Base-by-base conservation (phyloP, 345 rosid genomes). In the Heritiera fomes region DNA sequence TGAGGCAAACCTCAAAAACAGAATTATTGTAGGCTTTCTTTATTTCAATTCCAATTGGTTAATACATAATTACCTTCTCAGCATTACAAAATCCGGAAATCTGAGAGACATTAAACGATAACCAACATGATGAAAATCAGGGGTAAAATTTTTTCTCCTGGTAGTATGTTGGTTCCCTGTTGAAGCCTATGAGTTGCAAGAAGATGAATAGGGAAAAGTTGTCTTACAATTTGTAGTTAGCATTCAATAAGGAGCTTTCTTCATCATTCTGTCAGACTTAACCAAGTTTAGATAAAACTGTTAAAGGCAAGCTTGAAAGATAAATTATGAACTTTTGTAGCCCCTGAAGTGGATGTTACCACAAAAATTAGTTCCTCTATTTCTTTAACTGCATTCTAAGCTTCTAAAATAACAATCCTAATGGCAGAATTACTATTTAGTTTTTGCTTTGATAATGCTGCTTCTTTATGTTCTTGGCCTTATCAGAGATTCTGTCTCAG, bases 261-360 rank as follows among this genome's bases (percentile, higher is more conserved):
- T 40, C 43, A 40, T 40, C 12, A 46, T 46, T 4, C 59, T 53
- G 59, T 15, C 38, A 34, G 38, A 34, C 38, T 34, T 34, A 34
- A 34, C 38, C 38, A 34, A 34, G 38, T 34, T 34, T 34, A 34
- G 38, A 34, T 34, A 34, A 34, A 34, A 34, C 3, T 2, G 38
- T 34, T 15, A 53, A 53, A 50, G 17, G 59, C 59, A 17, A 15
- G 59, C 59, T 53, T 15, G 59, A 15, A 53, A 34, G 59, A 17
- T 5, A 53, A 53, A 13, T 53, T 38, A 15, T 53, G 17, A 81
- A 77, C 53, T 85, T 90, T 11, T 46, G 38, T 40, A 40, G 43
- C 43, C 43, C 6, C 4, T 40, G 43, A 40, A 3, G 43, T 40
- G 43, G 43, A 40, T 40, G 43, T 40, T 34, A 40, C 43, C 43